A percentile compares a stretch with the other conserved stretches of the same genome.
These are phyloP conservation scores for Pseudopithomyces chartarum DNA, from an alignment of 2,329 filamentous ascomycete genomes.

Conservation along the genomic window DNA sequence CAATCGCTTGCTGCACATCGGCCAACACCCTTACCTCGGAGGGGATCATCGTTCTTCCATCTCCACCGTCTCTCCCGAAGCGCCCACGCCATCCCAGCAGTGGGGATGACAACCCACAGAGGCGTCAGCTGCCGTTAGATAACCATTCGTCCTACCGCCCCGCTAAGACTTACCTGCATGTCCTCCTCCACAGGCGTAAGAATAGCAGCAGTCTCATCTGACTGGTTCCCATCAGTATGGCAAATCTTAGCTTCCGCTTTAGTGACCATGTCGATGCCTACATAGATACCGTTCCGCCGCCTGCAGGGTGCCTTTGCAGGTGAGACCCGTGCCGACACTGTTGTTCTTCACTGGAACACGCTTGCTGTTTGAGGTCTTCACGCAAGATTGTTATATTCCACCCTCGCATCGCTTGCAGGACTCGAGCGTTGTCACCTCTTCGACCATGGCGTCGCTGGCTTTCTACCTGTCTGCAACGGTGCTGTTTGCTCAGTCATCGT, in stretches of 20 bases:
- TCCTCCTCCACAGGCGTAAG: constrained; percentile 26
- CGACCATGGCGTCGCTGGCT: constrained; percentile 34
- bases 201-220: constrained; percentile 31
- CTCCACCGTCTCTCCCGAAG: constrained; percentile 25
- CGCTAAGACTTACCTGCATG: constrained; percentile 22
- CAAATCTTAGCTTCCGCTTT: constrained; percentile 31
- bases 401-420: constrained; percentile 32
- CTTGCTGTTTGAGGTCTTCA: constrained; percentile 17
- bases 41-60: constrained; percentile 29
- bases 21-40: constrained; percentile 21
- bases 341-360: constrained; percentile 17
- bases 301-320: constrained; percentile 18
- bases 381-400: constrained; percentile 13
- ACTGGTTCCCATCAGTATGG: constrained; percentile 28
- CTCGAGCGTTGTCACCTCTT: constrained; percentile 28
- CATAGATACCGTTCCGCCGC: constrained; percentile 39
- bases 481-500: constrained; percentile 42
- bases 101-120: constrained; percentile 13
- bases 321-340: constrained; percentile 29
- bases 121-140: constrained; percentile 39
- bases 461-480: constrained; percentile 36
- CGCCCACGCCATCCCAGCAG: constrained; percentile 30
- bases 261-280: constrained; percentile 31
- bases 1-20: constrained; percentile 24
- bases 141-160: constrained; percentile 20